Evolutionary conservation across 495 filamentous ascomycete species (phyloP).

Genomic region (Lasiosphaeris hirsuta): DNA sequence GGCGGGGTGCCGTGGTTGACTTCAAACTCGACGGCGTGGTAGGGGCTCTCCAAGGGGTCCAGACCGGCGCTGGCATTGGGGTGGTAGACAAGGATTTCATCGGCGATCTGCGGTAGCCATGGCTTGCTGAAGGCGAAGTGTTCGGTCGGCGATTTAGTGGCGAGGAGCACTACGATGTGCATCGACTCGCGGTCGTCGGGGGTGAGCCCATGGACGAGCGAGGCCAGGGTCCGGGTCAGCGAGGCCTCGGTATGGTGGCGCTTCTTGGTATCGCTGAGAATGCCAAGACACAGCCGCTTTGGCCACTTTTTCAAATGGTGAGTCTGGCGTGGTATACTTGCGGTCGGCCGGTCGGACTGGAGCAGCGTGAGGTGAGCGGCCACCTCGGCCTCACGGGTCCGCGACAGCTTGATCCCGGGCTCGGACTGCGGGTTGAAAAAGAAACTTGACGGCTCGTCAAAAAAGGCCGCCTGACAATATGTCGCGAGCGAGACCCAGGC

Average conservation of each 20-base stretch:
- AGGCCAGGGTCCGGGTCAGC: constrained; percentile 48
- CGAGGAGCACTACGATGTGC: constrained; percentile 51
- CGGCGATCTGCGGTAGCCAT: constrained; percentile 48
- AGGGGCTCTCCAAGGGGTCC: not conserved
- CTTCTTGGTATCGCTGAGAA: not conserved
- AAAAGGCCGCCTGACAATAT: constrained; percentile 12
- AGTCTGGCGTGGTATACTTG: constrained; percentile 13
- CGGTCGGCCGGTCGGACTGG: not conserved
- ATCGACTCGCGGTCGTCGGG: constrained; percentile 43
- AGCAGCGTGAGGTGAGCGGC: not conserved
- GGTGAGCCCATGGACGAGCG: constrained; percentile 48
- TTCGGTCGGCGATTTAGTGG: constrained; percentile 43
- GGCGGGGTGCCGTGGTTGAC: not conserved
- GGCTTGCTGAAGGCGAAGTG: constrained; percentile 49
- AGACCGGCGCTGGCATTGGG: constrained; percentile 1
- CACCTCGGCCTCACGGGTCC: not conserved
- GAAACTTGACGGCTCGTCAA: constrained; percentile 16
- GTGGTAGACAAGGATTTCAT: constrained; percentile 46
- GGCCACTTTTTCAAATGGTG: not conserved
- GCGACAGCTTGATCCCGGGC: not conserved
- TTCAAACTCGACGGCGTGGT: not conserved
- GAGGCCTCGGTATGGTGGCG: constrained; percentile 31
- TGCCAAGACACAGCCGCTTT: constrained; percentile 3
- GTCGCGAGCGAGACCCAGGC: not conserved
- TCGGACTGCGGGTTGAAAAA: constrained; percentile 15